Evolutionary conservation across 116 monocot genomes (phyloP).

Genomic region (Posidonia oceanica): DNA sequence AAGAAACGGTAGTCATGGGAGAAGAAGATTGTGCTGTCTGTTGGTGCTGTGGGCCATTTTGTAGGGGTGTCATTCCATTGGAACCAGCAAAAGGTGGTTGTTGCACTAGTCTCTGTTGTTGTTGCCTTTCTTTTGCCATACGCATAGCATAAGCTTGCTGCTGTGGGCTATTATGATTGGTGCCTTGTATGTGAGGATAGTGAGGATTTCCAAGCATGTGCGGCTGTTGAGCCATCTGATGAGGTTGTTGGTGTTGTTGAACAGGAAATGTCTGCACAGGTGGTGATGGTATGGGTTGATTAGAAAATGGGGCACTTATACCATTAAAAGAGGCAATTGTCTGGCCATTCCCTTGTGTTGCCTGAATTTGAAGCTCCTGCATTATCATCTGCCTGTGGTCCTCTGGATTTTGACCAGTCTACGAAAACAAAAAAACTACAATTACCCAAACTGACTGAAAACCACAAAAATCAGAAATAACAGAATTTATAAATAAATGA

Average conservation of each 20-base stretch:
- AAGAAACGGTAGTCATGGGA: constrained; percentile 17
- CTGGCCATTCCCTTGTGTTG: constrained; percentile 40
- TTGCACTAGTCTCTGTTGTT: constrained; percentile 32
- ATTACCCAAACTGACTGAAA: background rate
- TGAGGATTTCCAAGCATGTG: constrained; percentile 59
- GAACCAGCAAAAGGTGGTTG: constrained; percentile 28
- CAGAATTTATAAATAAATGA: background rate
- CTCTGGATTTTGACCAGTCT: constrained; percentile 36
- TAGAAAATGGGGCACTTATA: constrained; percentile 31
- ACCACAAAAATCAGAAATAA: background rate
- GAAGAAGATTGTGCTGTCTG: constrained; percentile 19
- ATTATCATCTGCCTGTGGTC: constrained; percentile 67
- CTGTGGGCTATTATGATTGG: constrained; percentile 43
- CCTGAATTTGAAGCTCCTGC: constrained; percentile 73
- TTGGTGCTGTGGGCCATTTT: constrained; percentile 15
- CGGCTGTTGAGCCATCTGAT: constrained; percentile 30
- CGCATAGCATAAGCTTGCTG: constrained; percentile 67
- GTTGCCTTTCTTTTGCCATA: constrained; percentile 66
- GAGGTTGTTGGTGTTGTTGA: constrained; percentile 35
- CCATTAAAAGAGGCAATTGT: constrained; percentile 35
- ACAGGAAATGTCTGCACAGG: constrained; percentile 41
- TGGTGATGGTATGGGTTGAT: constrained; percentile 23
- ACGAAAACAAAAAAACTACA: background rate
- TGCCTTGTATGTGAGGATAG: constrained; percentile 47
- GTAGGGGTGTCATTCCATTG: constrained; percentile 11